A percentile compares a stretch with the other conserved stretches of the same genome.
Evolutionary conservation across 208 protist species (phyloP).

Genomic region (Leishmania tarentolae): DNA sequence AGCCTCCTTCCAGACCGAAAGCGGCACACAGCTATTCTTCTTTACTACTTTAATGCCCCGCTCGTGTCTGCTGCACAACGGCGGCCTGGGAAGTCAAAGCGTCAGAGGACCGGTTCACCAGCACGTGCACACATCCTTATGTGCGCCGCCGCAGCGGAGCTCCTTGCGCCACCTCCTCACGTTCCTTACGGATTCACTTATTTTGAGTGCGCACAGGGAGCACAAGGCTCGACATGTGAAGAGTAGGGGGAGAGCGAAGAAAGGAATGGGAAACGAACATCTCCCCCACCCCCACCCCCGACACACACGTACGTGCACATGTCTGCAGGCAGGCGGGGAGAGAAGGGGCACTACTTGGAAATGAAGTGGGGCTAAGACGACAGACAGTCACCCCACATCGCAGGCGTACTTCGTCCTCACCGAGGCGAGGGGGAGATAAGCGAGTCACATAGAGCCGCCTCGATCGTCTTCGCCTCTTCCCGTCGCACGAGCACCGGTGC

Average conservation of each 20-base stretch:
- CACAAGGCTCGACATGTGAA: neutral
- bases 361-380: neutral
- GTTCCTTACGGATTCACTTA: neutral
- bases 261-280: neutral
- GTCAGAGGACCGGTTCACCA: neutral
- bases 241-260: neutral
- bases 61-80: neutral
- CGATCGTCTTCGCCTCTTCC: conserved; percentile 51
- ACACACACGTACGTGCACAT: neutral
- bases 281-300: neutral
- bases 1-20: neutral
- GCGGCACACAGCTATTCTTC: neutral
- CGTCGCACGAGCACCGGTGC: conserved; percentile 32
- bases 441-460: conserved; percentile 51
- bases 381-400: neutral
- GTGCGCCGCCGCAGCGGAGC: neutral
- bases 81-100: neutral
- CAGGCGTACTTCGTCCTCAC: neutral
- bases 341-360: neutral
- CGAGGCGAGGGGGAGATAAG: conserved; percentile 39
- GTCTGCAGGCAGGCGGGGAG: neutral
- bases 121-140: neutral
- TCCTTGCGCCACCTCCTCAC: neutral
- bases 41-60: neutral
- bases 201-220: neutral